Evolutionary conservation across 352 stramenopile genomes (phyloP).

Genomic region (Globisporangium lucens): DNA sequence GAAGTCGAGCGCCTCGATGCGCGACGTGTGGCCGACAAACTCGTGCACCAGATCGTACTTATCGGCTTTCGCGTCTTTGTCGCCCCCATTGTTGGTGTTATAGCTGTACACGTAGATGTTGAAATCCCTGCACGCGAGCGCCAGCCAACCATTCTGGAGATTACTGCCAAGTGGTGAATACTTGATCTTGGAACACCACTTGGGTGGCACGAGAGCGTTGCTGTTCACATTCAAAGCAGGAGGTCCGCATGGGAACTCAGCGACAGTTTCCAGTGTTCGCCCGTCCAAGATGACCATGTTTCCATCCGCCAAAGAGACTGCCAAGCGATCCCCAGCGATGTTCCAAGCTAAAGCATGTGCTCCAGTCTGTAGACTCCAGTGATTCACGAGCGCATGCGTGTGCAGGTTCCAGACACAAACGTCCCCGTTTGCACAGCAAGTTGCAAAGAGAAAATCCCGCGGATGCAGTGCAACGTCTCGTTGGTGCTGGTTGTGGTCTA

Average conservation of each 20-base stretch:
- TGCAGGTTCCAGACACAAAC: conserved; percentile 44
- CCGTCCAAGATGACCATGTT: conserved; percentile 41
- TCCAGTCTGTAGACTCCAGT: conserved; percentile 18
- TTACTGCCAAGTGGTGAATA: conserved; percentile 34
- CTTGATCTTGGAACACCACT: conserved; percentile 51
- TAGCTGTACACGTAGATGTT: conserved; percentile 70
- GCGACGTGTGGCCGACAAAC: conserved; percentile 64
- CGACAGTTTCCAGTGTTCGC: conserved; percentile 16
- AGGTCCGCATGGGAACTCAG: conserved; percentile 24
- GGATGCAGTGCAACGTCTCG: conserved; percentile 38
- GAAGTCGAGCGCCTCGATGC: conserved; percentile 69
- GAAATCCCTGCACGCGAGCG: conserved; percentile 60
- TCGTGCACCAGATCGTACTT: conserved; percentile 43
- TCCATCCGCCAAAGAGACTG: conserved; percentile 39
- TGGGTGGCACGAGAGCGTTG: conserved; percentile 20
- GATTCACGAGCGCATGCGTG: conserved; percentile 24
- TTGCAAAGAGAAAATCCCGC: conserved; percentile 32
- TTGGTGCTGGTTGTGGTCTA: conserved; percentile 28
- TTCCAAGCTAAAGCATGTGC: conserved; percentile 42
- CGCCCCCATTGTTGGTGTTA: neutral
- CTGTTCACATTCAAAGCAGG: neutral
- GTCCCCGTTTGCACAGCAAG: conserved; percentile 33
- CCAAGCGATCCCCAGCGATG: conserved; percentile 27
- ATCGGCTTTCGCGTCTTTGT: conserved; percentile 13
- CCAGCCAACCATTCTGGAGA: conserved; percentile 24